Evolutionary conservation across 441 rosid species (phyloP), one percentile per base, ranked within the genome.

Genomic region (Raphanus hybrid): DNA sequence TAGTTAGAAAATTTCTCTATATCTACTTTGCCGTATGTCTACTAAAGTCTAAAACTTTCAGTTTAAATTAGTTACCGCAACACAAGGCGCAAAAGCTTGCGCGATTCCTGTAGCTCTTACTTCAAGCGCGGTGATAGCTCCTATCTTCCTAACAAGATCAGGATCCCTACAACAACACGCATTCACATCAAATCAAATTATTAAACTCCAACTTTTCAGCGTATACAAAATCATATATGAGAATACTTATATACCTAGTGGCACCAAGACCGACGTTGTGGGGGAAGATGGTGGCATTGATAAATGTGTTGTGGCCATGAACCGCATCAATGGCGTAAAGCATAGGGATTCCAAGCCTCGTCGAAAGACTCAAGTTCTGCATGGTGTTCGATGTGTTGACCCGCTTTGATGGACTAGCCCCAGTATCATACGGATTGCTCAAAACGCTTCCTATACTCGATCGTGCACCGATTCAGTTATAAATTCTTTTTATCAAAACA

Each of bases 221-320:
- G 18, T 32, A 32, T 62, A 11, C 9, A 60, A 27, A 27, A 11
- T 27, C 14, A 2, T 50, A 50, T 55, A 54, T 34, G 10, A 15
- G 27, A 9, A 57, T 18, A 52, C 8, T 41, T 39, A 26, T 55
- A 23, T 52, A 80, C 83, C 83, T 71, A 14, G 83, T 81, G 63
- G 81, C 94, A 41, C 94, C 94, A 62, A 90, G 89, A 2, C 89
- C 94, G 9, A 90, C 76, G 48, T 90, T 90, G 73, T 90, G 94
- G 16, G 94, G 94, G 55, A 90, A 88, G 29, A 90, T 70, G 1
- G 91, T 86, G 66, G 91, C 85, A 29, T 84, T 80, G 66, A 83
- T 83, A 55, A 86, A 86, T 64, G 78, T 80, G 72, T 65, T 87
- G 85, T 86, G 87, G 41, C 89, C 89, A 43, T 87, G 89, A 80